Percentiles rank a stretch among this genome's conserved stretches.
phyloP scores from a whole-genome alignment of 179 eudicot genomes.

The Camellia oleifera region DNA sequence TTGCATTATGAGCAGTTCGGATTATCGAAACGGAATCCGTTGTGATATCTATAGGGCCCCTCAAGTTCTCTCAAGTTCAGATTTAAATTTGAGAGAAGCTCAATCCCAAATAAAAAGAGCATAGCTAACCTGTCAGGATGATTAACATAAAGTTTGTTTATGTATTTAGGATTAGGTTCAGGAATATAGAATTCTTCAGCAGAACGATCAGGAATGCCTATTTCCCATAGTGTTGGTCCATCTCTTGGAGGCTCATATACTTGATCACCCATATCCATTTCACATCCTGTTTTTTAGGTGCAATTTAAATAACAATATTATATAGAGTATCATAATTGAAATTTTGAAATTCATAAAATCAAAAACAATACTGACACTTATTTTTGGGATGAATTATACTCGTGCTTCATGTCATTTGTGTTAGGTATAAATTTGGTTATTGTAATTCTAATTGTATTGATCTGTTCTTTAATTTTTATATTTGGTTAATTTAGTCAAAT shows the following conservation, averaged over 20 bases:
- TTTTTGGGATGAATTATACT: too few species aligned
- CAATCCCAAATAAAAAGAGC: too few species aligned
- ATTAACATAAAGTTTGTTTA: slow-evolving; percentile 56
- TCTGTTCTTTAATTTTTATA: too few species aligned
- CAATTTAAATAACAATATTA: too few species aligned
- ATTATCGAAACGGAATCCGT: too few species aligned
- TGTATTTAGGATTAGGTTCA: slow-evolving; percentile 62
- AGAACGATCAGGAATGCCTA: slow-evolving; percentile 84
- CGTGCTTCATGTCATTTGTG: too few species aligned
- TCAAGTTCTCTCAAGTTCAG: too few species aligned
- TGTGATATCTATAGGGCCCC: too few species aligned
- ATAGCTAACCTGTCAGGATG: slow-evolving; percentile 67
- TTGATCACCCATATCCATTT: slow-evolving; percentile 47
- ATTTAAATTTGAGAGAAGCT: too few species aligned
- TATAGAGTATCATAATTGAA: neutral
- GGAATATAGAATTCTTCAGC: slow-evolving; percentile 79
- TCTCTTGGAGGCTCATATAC: slow-evolving; percentile 72
- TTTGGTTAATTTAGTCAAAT: too few species aligned
- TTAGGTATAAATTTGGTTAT: slow-evolving; percentile 7
- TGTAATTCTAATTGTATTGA: neutral
- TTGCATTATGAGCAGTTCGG: too few species aligned
- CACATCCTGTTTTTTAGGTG: slow-evolving; percentile 35
- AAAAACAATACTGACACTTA: too few species aligned
- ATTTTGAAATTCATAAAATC: neutral
- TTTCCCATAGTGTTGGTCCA: slow-evolving; percentile 90